Percentiles rank a stretch among this genome's conserved stretches.
Evolutionary conservation across 805 yeast genomes (phyloP).

Genomic region (Maudiozyma turicensis): DNA sequence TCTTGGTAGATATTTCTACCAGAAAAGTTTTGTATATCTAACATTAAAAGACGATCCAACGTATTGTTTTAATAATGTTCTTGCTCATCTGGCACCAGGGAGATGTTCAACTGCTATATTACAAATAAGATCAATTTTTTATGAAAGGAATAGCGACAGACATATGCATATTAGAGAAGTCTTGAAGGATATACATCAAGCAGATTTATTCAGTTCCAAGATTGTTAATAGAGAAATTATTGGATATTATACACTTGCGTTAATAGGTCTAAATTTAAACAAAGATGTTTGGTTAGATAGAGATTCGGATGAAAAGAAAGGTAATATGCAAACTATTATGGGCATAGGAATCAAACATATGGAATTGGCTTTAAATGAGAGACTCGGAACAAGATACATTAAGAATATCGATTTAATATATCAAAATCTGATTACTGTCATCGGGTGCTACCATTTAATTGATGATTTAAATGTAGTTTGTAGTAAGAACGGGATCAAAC

Average conservation of each 20-base stretch:
- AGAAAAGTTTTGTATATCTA: conserved; percentile 20
- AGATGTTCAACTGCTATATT: conserved; percentile 38
- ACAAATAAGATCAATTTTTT: conserved; percentile 28
- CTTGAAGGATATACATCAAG: conserved; percentile 7
- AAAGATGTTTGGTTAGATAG: conserved; percentile 17
- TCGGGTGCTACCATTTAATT: conserved; percentile 25
- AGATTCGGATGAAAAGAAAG: background rate
- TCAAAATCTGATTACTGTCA: conserved; percentile 14
- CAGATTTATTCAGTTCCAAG: conserved; percentile 17
- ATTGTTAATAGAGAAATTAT: conserved; percentile 27
- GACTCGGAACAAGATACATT: conserved; percentile 18
- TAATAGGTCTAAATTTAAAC: conserved; percentile 20
- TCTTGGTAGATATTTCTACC: conserved; percentile 46
- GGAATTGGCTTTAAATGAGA: conserved; percentile 14
- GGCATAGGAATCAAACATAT: conserved; percentile 13
- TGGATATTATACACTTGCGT: conserved; percentile 23
- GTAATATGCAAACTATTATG: conserved; percentile 4
- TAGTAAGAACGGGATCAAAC: background rate
- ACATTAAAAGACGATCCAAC: conserved; percentile 19
- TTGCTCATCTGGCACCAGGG: conserved; percentile 47
- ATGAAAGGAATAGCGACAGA: no score
- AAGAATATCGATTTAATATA: conserved; percentile 21
- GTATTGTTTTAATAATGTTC: conserved; percentile 27
- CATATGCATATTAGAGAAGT: no score
- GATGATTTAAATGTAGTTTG: background rate